Conservation (phyloP, 1,139 yeast species). For the Saccharomyces hybrid region DNA sequence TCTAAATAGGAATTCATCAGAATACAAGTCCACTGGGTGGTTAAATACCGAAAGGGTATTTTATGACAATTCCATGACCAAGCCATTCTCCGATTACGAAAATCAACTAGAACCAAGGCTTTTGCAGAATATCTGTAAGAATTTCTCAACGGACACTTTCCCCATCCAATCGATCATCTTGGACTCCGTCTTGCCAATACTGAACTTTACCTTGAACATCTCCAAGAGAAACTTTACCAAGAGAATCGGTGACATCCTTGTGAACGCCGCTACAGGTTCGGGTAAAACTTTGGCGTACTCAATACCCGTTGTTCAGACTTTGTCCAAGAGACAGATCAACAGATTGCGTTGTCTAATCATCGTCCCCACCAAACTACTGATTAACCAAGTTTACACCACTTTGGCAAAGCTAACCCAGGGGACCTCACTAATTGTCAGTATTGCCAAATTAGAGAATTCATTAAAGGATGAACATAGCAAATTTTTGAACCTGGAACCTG, state of each 20-base stretch:
- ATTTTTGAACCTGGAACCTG: slow-evolving; percentile 51
- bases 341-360: slow-evolving; percentile 66
- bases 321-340: slow-evolving; percentile 61
- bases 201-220: slow-evolving; percentile 19
- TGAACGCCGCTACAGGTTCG: slow-evolving; percentile 93
- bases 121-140: slow-evolving; percentile 19
- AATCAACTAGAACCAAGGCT: slow-evolving; percentile 19
- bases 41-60: slow-evolving; percentile 30
- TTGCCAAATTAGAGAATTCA: slow-evolving; percentile 53
- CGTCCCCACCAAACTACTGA: slow-evolving; percentile 86
- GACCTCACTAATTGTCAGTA: slow-evolving; percentile 52
- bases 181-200: slow-evolving; percentile 22
- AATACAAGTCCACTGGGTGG: slow-evolving; percentile 27
- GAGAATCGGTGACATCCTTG: slow-evolving; percentile 61
- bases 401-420: slow-evolving; percentile 57
- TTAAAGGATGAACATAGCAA: slow-evolving; percentile 58
- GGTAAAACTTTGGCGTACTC: slow-evolving; percentile 92
- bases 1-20: slow-evolving; percentile 1
- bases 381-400: slow-evolving; percentile 71
- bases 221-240: slow-evolving; percentile 35
- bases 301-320: slow-evolving; percentile 70
- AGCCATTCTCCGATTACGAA: slow-evolving; percentile 19
- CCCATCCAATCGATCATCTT: slow-evolving; percentile 30
- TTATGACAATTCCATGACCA: slow-evolving; percentile 24
- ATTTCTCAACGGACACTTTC: slow-evolving; percentile 26